A percentile compares a stretch with the other conserved stretches of the same genome.
Evolutionary conservation across 2,329 filamentous ascomycete species (phyloP).

Genomic region (Emergomyces orientalis): DNA sequence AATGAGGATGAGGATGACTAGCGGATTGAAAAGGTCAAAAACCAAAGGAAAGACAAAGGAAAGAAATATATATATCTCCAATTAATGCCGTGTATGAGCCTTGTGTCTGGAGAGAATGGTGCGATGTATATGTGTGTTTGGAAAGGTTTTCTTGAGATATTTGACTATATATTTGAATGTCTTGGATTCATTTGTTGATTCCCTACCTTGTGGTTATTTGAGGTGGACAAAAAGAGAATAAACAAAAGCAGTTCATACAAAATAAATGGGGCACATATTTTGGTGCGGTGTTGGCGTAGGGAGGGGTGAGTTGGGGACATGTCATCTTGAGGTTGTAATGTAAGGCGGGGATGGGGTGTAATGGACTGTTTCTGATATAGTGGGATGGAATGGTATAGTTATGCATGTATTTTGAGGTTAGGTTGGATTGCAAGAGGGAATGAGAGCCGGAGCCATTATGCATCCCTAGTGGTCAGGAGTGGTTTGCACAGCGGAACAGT

Average conservation of each 20-base stretch:
- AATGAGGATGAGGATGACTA: neutral
- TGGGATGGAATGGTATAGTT: neutral
- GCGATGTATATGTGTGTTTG: neutral
- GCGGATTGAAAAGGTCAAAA: neutral
- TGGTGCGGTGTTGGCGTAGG: no score
- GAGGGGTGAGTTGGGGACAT: neutral
- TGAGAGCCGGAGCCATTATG: neutral
- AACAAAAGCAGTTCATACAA: neutral
- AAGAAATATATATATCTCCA: neutral
- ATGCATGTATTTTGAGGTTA: neutral
- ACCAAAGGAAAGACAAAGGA: neutral
- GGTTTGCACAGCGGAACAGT: neutral
- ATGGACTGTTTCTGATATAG: neutral
- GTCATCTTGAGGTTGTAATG: neutral
- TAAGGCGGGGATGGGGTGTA: neutral
- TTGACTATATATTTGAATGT: neutral
- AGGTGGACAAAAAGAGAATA: neutral
- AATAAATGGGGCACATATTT: neutral
- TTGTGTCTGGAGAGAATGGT: neutral
- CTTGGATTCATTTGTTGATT: neutral
- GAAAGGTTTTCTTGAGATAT: neutral
- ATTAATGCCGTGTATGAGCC: neutral
- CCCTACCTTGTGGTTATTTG: neutral
- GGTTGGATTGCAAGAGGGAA: neutral
- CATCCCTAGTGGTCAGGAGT: neutral